phyloP scores from a whole-genome alignment of 306 rosid genomes.

The Dryas drummondii region DNA sequence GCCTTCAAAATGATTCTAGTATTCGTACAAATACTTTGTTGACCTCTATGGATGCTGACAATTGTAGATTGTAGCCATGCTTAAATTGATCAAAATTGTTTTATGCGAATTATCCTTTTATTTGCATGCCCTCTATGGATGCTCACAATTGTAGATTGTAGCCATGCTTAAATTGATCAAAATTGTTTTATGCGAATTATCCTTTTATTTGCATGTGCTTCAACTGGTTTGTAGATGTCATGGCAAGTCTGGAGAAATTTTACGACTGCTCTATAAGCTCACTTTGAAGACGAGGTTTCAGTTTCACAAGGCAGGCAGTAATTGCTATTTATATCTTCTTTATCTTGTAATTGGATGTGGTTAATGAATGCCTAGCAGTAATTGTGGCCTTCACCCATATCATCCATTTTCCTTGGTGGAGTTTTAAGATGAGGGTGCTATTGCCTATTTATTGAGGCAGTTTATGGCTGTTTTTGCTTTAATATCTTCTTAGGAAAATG shows the following conservation, averaged over 20 bases:
- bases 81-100: constrained; percentile 50
- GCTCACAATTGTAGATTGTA: constrained; percentile 44
- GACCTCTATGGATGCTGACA: constrained; percentile 46
- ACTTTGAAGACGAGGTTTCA: constrained; percentile 77
- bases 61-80: constrained; percentile 45
- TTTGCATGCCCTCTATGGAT: constrained; percentile 43
- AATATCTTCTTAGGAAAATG: background rate
- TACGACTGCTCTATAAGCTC: constrained; percentile 89
- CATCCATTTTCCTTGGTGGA: constrained; percentile 11
- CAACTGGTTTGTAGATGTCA: constrained; percentile 91
- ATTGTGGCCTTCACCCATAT: constrained; percentile 27
- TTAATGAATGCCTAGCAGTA: constrained; percentile 40
- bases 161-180: constrained; percentile 47
- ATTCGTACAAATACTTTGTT: constrained; percentile 20
- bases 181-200: constrained; percentile 57
- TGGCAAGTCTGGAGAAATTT: constrained; percentile 88
- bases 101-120: constrained; percentile 69
- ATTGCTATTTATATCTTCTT: constrained; percentile 66
- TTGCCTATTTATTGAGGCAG: constrained; percentile 7
- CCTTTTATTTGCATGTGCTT: constrained; percentile 88
- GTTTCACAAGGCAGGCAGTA: constrained; percentile 91
- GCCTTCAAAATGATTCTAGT: constrained; percentile 33
- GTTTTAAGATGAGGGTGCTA: background rate
- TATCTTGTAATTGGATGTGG: constrained; percentile 37
- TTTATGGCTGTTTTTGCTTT: constrained; percentile 6